A percentile compares a stretch with the other conserved stretches of the same genome.
phyloP scores from a whole-genome alignment of 352 stramenopile species.

The Phytophthora sojae region DNA sequence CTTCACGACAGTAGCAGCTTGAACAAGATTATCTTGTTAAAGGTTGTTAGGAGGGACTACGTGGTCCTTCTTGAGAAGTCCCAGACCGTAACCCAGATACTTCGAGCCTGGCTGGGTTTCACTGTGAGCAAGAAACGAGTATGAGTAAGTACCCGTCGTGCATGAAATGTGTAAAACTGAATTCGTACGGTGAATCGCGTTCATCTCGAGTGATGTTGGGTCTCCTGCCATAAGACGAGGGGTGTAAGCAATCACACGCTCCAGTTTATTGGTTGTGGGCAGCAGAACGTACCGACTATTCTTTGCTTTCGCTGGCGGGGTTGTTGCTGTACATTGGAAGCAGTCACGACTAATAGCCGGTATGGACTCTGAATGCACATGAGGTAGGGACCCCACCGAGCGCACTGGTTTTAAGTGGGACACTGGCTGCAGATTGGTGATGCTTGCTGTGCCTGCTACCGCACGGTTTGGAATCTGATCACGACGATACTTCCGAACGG shows the following conservation, averaged over 20 bases:
- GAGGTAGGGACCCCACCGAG: conserved; percentile 23
- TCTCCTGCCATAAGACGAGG: conserved; percentile 8
- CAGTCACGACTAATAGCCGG: conserved; percentile 57
- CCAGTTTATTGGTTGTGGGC: neutral
- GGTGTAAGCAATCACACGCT: neutral
- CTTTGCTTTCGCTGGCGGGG: conserved; percentile 11
- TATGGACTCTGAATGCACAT: conserved; percentile 9
- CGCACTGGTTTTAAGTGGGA: conserved; percentile 34
- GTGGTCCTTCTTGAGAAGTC: conserved; percentile 81
- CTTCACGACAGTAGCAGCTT: conserved; percentile 17
- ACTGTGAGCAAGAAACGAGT: conserved; percentile 30
- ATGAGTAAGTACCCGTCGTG: neutral
- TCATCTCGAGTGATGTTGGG: conserved; percentile 28
- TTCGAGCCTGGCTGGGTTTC: conserved; percentile 65
- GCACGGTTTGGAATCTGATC: conserved; percentile 74
- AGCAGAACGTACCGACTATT: conserved; percentile 18
- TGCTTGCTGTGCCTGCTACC: conserved; percentile 52
- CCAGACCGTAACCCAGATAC: conserved; percentile 79
- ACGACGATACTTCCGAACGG: conserved; percentile 72
- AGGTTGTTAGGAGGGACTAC: conserved; percentile 54
- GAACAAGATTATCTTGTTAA: conserved; percentile 8
- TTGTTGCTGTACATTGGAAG: conserved; percentile 56
- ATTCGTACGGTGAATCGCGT: conserved; percentile 28
- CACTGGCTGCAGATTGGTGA: conserved; percentile 27
- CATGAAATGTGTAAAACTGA: neutral